Evolutionary conservation across 768 basidiomycete species (phyloP), one percentile per base, ranked within the genome.

Genomic region (Lactarius hatsudake): DNA sequence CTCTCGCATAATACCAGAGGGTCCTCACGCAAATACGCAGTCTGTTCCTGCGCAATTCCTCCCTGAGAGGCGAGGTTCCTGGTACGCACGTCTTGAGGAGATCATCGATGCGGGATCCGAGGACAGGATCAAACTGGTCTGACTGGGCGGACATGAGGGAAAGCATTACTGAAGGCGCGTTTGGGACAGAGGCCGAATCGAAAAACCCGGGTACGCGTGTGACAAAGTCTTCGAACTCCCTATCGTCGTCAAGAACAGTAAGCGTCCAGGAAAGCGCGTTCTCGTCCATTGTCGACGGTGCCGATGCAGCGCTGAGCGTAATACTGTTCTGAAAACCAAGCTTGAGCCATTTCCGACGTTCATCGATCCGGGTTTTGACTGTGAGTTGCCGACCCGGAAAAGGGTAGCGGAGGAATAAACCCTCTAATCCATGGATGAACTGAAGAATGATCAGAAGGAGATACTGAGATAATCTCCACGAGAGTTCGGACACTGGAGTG

Each of bases 221-320:
- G 1, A 48, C 56, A 28, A 63, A 63, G n/a, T 63, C 43, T 63
- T 63, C 55, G 28, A 63, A 34, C 15, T 58, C 63, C 15, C 34
- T 34, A 10, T 63, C 63, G 4, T 30, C 55, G 7, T 58, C 63
- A 28, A 63, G 63, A 13, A 36, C 42, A 1, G 55, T 63, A 43
- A 63, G 63, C 15, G 55, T 63, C 63, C 63, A 63, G 63, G 32
- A n/a, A 20, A 63, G 55, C 17, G 63, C 40, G 51, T 53, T 28
- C 5, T 40, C 30, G 32, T 63, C 63, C 34, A 48, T 55, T 5
- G 20, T 32, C 56, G 40, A 63, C 1, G 63, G 30, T 26, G 63
- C 63, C 7, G 20, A 32, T 5, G 43, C 30, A 12, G 63, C 63
- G 3, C n/a, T 57, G 55, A 36, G 40, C 38, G 34, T 30, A 28